These are phyloP conservation scores for Rhizophagus sp. DNA, from an alignment of 192 early-diverging fungal genomes.

Conservation along the genomic window DNA sequence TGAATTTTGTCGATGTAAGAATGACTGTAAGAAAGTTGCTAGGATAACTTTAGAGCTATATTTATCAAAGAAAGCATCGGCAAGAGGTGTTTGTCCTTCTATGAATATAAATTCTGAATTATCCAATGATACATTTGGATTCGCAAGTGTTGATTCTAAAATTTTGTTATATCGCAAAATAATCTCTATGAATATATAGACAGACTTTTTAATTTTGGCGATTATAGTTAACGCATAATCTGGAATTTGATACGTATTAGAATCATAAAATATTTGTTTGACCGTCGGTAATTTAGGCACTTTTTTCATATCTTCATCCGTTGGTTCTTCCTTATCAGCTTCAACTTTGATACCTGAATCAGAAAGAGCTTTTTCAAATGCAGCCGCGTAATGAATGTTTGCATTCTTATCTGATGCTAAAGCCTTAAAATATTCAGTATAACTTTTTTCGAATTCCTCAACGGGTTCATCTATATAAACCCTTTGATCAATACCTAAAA, in stretches of 20 bases:
- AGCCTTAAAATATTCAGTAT: conserved; percentile 31
- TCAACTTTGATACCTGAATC: not conserved
- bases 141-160: conserved; percentile 18
- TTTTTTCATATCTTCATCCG: not conserved
- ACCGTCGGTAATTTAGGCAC: not conserved
- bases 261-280: not conserved
- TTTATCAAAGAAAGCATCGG: conserved; percentile 36
- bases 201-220: conserved; percentile 30
- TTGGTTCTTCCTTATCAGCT: not conserved
- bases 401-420: not conserved
- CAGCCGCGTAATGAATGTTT: conserved; percentile 11
- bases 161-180: conserved; percentile 35
- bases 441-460: conserved; percentile 25
- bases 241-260: conserved; percentile 19
- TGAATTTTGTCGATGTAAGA: conserved; percentile 41
- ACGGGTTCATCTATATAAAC: conserved; percentile 32
- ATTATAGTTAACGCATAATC: conserved; percentile 28
- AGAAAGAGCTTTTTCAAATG: conserved; percentile 28
- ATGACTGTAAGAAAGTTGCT: conserved; percentile 43
- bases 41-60: conserved; percentile 36
- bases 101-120: conserved; percentile 12
- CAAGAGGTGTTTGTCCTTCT: not conserved
- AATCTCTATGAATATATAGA: conserved; percentile 33
- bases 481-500: conserved; percentile 33
- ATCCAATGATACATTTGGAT: conserved; percentile 17